Base-by-base conservation (phyloP, 768 basidiomycete species). In the Hygrophorus pudorinus region DNA sequence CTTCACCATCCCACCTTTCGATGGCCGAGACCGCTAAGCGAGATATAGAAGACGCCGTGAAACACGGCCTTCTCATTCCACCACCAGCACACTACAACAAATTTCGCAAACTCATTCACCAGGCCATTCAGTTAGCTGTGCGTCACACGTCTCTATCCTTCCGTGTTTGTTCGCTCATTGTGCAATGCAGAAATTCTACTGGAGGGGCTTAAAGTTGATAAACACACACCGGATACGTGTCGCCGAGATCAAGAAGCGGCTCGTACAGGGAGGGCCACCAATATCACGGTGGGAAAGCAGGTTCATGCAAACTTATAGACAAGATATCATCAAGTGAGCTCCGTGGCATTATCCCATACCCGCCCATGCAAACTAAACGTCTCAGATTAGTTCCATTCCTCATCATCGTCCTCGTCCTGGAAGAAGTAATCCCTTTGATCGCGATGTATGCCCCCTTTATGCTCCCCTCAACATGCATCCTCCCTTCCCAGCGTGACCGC, bases 391-490 rank as follows among this genome's bases (percentile, higher is more conserved):
- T 89, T 2, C 89, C 89, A 0, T 92, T 91, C 64, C 56, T 88
- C 7, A 52, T 85, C 52, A 76, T 89, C 47, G 71, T 87, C 21
- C 57, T 86, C 20, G 58, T 90, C 11, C 65, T 87, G 1, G 89
- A 92, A 59, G 89, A 92, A 60, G 58, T 84, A 28, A 75, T 92
- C 44, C 89, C 89, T 11, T 70, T 92, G 49, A 75, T 90, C 49
- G 86, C 86, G 20, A 75, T 92, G 48, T 91, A 86, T 55, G 79
- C 76, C n/a, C 89, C 89, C 1, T 76, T 74, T 56, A 72, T 88
- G 66, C 76, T 92, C 20, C 89, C 89, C 1, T 90, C 87, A 2
- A 91, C 89, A 0, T 90, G 87, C 56, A 71, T 91, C 44, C 73
- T 92, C 4, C 85, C 89, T 1, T 79, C 83, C 10, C 89, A 92